Conservation (phyloP, 352 stramenopile species). For the Globisporangium carolinianum region DNA sequence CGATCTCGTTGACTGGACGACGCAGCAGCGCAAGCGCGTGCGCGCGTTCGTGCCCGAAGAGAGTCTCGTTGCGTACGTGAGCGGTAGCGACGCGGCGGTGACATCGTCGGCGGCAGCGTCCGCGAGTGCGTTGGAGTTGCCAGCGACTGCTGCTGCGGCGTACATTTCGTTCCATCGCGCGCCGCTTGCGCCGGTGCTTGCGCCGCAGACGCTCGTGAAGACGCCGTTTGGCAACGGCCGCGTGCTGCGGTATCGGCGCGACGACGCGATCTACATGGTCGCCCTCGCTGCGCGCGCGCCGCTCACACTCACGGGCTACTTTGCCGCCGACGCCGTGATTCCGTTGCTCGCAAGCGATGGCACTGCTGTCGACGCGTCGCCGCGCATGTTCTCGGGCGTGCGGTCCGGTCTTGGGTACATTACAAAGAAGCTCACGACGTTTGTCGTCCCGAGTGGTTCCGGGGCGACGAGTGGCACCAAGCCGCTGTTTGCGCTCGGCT, state of each 20-base stretch:
- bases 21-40: slow-evolving; percentile 29
- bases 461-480: slow-evolving; percentile 24
- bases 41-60: slow-evolving; percentile 55
- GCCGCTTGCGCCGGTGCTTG: slow-evolving; percentile 31
- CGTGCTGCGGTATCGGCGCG: slow-evolving; percentile 48
- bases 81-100: slow-evolving; percentile 27
- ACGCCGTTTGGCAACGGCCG: slow-evolving; percentile 74
- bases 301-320: slow-evolving; percentile 40
- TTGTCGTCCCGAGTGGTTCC: slow-evolving; percentile 36
- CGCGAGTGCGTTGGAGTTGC: too few species aligned
- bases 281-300: slow-evolving; percentile 29
- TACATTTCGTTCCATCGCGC: slow-evolving; percentile 54
- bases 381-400: slow-evolving; percentile 67
- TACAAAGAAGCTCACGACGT: slow-evolving; percentile 72
- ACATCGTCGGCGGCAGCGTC: slow-evolving; percentile 20
- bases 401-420: slow-evolving; percentile 71
- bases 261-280: slow-evolving; percentile 72
- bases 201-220: slow-evolving; percentile 48
- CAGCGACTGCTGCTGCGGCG: slow-evolving; percentile 12
- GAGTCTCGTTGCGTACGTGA: slow-evolving; percentile 34
- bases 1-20: slow-evolving; percentile 61
- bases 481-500: slow-evolving; percentile 41
- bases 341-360: slow-evolving; percentile 23
- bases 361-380: slow-evolving; percentile 32
- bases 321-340: slow-evolving; percentile 42